A percentile compares a stretch with the other conserved stretches of the same genome.
Conservation (phyloP, 176 grass and related monocot genomes). For the Carex scoparia region DNA sequence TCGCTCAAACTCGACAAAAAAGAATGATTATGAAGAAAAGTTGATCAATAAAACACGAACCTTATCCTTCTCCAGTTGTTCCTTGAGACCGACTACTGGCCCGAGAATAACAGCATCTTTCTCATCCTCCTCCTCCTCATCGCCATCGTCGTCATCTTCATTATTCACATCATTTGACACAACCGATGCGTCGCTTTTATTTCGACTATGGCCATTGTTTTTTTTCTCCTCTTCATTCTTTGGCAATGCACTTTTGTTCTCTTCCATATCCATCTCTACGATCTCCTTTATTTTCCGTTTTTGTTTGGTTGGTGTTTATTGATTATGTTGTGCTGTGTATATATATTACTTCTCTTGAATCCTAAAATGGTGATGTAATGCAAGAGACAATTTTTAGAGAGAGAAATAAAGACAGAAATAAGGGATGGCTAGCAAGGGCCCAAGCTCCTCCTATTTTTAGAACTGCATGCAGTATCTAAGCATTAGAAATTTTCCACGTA, state of each 20-base stretch:
- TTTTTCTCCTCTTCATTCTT: conserved; percentile 44
- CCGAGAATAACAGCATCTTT: conserved; percentile 51
- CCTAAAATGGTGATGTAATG: not conserved
- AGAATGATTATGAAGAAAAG: not conserved
- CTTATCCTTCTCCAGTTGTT: conserved; percentile 89
- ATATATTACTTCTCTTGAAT: conserved; percentile 16
- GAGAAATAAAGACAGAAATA: not conserved
- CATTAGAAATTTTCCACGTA: not conserved
- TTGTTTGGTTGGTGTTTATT: not conserved
- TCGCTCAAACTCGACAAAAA: not conserved
- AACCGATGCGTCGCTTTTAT: conserved; percentile 16
- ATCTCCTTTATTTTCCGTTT: not conserved
- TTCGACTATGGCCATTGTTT: conserved; percentile 14
- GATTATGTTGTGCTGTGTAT: not conserved
- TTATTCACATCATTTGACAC: conserved; percentile 2
- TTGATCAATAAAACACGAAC: conserved; percentile 15
- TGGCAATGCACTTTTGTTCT: not conserved
- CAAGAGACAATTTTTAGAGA: conserved; percentile 15
- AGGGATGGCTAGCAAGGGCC: not conserved
- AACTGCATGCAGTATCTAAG: not conserved
- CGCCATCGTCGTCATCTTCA: conserved; percentile 41
- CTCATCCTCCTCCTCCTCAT: conserved; percentile 56
- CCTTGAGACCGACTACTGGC: conserved; percentile 77
- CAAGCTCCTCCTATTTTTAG: conserved; percentile 11
- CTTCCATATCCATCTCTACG: not conserved